phyloP scores from a whole-genome alignment of 192 early-diverging fungal genomes.

The Haplosporangium gracile region DNA sequence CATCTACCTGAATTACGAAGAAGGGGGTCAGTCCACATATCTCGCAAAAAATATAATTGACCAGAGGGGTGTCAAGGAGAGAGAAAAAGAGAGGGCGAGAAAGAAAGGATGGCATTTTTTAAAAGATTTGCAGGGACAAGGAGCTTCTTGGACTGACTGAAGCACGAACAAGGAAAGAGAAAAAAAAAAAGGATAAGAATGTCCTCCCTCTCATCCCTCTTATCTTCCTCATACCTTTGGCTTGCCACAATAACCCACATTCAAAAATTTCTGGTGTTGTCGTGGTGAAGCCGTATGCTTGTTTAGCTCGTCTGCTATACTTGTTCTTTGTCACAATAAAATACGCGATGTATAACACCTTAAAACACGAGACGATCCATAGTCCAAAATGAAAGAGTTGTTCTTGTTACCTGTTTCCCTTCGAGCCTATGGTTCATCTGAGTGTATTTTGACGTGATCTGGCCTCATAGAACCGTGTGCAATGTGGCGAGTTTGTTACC shows the following conservation, averaged over 20 bases:
- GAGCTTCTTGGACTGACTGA: background rate
- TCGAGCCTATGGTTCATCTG: background rate
- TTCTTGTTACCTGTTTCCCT: no score
- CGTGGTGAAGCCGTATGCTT: background rate
- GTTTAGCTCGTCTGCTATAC: no score
- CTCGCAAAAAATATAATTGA: background rate
- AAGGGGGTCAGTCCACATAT: background rate
- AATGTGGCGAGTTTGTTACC: background rate
- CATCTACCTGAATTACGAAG: background rate
- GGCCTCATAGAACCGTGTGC: background rate
- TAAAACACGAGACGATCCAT: no score
- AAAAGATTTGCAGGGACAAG: conserved; percentile 6
- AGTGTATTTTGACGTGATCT: background rate
- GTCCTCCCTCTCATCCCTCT: background rate
- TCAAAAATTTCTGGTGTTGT: background rate
- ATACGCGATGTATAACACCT: no score
- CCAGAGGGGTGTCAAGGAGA: background rate
- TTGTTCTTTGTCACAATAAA: no score
- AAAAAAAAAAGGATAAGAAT: background rate
- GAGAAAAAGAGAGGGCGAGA: background rate
- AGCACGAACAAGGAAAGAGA: background rate
- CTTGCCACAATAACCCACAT: conserved; percentile 5
- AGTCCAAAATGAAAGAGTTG: no score
- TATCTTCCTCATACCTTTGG: background rate
- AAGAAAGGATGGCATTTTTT: background rate